phyloP scores from a whole-genome alignment of 2,329 filamentous ascomycete genomes.

The Aspergillus japonicus region DNA sequence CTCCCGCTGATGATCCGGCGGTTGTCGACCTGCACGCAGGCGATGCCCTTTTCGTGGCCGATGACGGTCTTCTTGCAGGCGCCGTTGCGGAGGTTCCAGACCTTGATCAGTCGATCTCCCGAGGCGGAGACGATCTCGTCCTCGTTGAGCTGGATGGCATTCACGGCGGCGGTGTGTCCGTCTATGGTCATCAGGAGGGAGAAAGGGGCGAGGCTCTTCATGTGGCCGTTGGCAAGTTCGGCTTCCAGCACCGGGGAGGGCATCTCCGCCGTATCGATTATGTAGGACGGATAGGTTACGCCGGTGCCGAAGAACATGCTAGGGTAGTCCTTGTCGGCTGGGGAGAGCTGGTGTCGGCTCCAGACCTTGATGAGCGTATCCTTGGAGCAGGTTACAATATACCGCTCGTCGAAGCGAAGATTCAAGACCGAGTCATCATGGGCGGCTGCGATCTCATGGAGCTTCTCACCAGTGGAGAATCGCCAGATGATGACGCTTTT shows the following conservation, averaged over 20 bases:
- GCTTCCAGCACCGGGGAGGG: conserved; percentile 45
- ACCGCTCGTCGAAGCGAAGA: conserved; percentile 84
- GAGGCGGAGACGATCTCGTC: conserved; percentile 91
- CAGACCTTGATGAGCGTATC: conserved; percentile 97
- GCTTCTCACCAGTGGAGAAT: conserved; percentile 82
- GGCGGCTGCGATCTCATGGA: conserved; percentile 73
- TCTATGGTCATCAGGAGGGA: conserved; percentile 75
- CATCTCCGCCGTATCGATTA: conserved; percentile 50
- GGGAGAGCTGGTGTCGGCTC: conserved; percentile 69
- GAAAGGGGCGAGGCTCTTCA: conserved; percentile 60
- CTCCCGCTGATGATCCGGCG: conserved; percentile 92
- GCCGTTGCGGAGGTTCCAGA: conserved; percentile 87
- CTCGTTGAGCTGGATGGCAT: conserved; percentile 86
- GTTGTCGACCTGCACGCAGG: conserved; percentile 95
- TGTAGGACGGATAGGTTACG: conserved; percentile 53
- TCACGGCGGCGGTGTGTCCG: conserved; percentile 88
- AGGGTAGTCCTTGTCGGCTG: conserved; percentile 47
- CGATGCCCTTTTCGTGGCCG: conserved; percentile 92
- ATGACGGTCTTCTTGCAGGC: conserved; percentile 73
- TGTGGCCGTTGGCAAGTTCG: conserved; percentile 41
- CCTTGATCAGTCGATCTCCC: conserved; percentile 87
- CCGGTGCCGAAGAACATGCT: conserved; percentile 41
- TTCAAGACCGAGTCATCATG: conserved; percentile 92
- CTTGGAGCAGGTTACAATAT: conserved; percentile 94
- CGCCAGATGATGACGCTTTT: conserved; percentile 86